Conservation (phyloP, 768 basidiomycete species). For the Paxillus involutus region DNA sequence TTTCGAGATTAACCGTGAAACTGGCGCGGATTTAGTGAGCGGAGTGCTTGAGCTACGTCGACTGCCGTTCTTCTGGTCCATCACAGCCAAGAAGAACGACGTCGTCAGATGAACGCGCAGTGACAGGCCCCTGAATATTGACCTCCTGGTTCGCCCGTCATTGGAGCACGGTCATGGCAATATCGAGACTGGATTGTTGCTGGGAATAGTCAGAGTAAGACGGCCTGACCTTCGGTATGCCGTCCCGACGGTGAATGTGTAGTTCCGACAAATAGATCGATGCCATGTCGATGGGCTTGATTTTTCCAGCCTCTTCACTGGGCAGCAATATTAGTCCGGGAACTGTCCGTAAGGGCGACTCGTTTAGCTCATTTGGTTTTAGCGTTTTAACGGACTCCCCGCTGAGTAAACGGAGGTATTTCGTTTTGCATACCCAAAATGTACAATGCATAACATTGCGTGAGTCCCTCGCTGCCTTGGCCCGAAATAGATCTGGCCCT, state of each 20-base stretch:
- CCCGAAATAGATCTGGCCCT: slow-evolving; percentile 31
- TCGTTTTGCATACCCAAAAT: slow-evolving; percentile 19
- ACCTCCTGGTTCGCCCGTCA: too few relatives aligned
- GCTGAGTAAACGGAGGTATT: slow-evolving; percentile 16
- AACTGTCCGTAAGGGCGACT: slow-evolving; percentile 21
- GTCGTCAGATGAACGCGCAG: not conserved
- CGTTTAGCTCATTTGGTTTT: slow-evolving; percentile 37
- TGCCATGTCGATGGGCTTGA: slow-evolving; percentile 15
- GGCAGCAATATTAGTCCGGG: slow-evolving; percentile 16
- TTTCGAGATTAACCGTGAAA: slow-evolving; percentile 25
- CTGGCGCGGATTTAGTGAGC: slow-evolving; percentile 8
- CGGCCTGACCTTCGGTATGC: slow-evolving; percentile 19
- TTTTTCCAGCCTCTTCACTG: slow-evolving; percentile 19
- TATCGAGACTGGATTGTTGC: slow-evolving; percentile 1
- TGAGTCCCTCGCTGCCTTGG: slow-evolving; percentile 7
- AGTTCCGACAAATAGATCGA: slow-evolving; percentile 10
- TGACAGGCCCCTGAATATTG: not conserved
- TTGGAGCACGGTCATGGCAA: not conserved
- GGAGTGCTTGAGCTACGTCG: not conserved
- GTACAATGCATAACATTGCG: slow-evolving; percentile 17
- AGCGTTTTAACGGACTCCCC: slow-evolving; percentile 29
- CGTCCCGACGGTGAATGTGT: slow-evolving; percentile 22
- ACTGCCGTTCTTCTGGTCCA: slow-evolving; percentile 1
- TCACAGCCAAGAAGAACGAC: not conserved
- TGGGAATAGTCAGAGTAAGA: slow-evolving; percentile 3